These are phyloP conservation scores for Excoecaria agallocha DNA, from an alignment of 345 rosid species.

Conservation along the genomic window DNA sequence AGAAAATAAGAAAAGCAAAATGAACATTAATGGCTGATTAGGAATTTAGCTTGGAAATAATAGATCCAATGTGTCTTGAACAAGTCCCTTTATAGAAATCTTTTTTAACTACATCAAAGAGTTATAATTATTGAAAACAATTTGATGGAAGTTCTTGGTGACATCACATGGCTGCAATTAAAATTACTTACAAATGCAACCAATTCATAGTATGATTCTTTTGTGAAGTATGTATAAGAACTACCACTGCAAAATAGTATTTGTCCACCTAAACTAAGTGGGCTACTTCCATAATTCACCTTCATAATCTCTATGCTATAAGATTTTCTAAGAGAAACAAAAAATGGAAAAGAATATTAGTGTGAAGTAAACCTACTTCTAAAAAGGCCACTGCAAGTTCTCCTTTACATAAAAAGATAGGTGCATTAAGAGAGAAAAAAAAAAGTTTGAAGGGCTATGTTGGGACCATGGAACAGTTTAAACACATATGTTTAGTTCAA, in stretches of 20 bases:
- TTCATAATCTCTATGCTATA: conserved; percentile 54
- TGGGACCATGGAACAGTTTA: too few species aligned
- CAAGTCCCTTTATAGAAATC: conserved; percentile 43
- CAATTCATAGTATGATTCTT: conserved; percentile 61
- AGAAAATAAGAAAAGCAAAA: too few species aligned
- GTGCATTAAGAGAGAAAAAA: too few species aligned
- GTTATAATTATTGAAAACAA: conserved; percentile 2
- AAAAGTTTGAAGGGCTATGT: too few species aligned
- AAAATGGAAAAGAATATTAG: conserved; percentile 7
- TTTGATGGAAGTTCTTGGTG: not conserved
- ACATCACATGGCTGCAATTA: not conserved
- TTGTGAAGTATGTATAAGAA: conserved; percentile 84
- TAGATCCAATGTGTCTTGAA: conserved; percentile 55
- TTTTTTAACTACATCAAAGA: conserved; percentile 52
- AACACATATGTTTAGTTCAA: too few species aligned
- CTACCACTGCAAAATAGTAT: conserved; percentile 82
- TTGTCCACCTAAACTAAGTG: conserved; percentile 50
- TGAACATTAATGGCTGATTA: conserved; percentile 32
- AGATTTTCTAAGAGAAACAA: conserved; percentile 41
- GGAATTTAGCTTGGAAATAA: conserved; percentile 58
- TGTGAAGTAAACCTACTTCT: conserved; percentile 12
- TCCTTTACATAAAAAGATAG: too few species aligned
- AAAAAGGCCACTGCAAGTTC: not conserved
- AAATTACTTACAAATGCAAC: conserved; percentile 59
- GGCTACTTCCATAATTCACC: conserved; percentile 59